Evolutionary conservation across 2,329 filamentous ascomycete genomes (phyloP), one percentile per base, ranked within the genome.

Genomic region (Aspergillus tanneri): DNA sequence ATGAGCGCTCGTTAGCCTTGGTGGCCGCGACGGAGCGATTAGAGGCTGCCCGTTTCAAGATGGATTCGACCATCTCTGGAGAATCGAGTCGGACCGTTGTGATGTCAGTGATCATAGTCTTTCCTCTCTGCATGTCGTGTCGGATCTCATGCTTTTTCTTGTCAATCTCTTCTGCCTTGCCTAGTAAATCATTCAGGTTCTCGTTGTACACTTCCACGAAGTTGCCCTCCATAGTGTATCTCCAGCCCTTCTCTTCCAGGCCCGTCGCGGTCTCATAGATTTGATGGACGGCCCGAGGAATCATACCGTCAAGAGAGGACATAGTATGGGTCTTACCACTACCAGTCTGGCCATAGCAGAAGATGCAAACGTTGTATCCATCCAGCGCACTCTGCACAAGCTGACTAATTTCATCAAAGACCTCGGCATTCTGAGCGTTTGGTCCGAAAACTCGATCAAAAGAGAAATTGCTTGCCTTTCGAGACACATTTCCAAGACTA

Each of bases 191-290:
- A 65, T 96, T 90, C 54, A 99, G 79, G 53, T 95, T 93, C 67
- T 99, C 93, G 55, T 99, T 97, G 80, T 99, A 99, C 5, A 99
- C 93, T 66, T 99, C 93, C 11, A 97, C 84, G 63, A 99, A 99
- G 47, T 86, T 91, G 5, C 93, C 93, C 65, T 95, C 88, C 83
- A 99, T 95, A 0, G 80, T 87, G 71, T 99, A 99, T 32, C 80
- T 81, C 93, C 93, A 99, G 19, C 91, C 93, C 67, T 96, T 95
- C 58, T 91, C 88, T 67, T 87, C 85, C 14, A 99, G 77, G 42
- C 85, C 81, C 52, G 85, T 86, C 44, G 95, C 88, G 34, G 90
- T 93, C 46, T 88, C 82, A 68, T 96, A 96, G 55, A 99, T 96
- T 76, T 97, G 92, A 57, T 88, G 83, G 6, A 95, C 93, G 3